phyloP scores from a whole-genome alignment of 2,329 filamentous ascomycete genomes.

The Penicillium glabrum region DNA sequence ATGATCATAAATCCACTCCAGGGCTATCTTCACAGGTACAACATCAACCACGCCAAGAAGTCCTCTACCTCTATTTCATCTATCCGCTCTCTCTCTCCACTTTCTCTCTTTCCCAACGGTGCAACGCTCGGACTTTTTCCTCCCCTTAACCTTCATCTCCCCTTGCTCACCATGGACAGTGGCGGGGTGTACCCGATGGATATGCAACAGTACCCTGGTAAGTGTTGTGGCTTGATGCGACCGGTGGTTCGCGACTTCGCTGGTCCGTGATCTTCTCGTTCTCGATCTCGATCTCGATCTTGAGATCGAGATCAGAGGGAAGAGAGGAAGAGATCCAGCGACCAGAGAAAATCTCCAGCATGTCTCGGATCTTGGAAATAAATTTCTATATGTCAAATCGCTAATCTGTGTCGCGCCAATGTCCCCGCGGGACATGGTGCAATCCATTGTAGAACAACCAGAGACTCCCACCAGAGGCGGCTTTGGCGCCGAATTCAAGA shows the following conservation, averaged over 20 bases:
- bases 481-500: conserved; percentile 33
- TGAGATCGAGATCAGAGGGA: not conserved
- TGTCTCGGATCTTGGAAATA: not conserved
- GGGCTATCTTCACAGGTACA: not conserved
- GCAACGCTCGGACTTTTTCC: conserved; percentile 5
- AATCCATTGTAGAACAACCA: conserved; percentile 17
- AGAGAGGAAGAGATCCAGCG: too few species aligned
- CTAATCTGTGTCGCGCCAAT: conserved; percentile 15
- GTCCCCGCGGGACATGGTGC: conserved; percentile 18
- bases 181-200: conserved; percentile 31
- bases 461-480: conserved; percentile 18
- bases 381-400: not conserved
- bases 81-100: not conserved
- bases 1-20: too few species aligned
- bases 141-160: conserved; percentile 19
- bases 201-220: conserved; percentile 18
- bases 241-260: not conserved
- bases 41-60: not conserved
- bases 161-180: conserved; percentile 24
- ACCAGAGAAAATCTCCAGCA: not conserved
- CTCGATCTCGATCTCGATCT: not conserved
- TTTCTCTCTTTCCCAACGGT: not conserved
- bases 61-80: not conserved
- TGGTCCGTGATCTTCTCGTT: not conserved
- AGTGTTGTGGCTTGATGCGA: conserved; percentile 8